Percentiles rank a stretch among this genome's conserved stretches.
phyloP scores from a whole-genome alignment of 2,329 filamentous ascomycete genomes.

The Pseudopithomyces maydicus region DNA sequence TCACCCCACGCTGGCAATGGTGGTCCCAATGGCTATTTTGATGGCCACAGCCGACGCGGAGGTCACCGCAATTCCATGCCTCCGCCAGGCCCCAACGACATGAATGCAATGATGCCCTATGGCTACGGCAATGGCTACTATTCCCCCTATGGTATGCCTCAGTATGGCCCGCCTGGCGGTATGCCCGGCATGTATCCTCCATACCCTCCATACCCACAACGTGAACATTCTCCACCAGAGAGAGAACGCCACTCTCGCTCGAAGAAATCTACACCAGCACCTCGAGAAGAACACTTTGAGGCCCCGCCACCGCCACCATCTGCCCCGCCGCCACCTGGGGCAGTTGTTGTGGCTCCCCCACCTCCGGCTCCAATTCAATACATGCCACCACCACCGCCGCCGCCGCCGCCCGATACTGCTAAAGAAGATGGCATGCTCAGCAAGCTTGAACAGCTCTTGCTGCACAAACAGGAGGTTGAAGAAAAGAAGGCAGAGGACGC shows the following conservation, averaged over 20 bases:
- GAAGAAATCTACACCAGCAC: slow-evolving; percentile 35
- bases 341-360: slow-evolving; percentile 19
- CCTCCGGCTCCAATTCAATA: slow-evolving; percentile 16
- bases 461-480: slow-evolving; percentile 25
- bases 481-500: slow-evolving; percentile 40
- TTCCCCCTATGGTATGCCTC: slow-evolving; percentile 32
- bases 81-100: slow-evolving; percentile 30
- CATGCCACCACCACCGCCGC: slow-evolving; percentile 20
- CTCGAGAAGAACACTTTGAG: slow-evolving; percentile 20
- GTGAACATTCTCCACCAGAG: slow-evolving; percentile 26
- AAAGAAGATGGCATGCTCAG: slow-evolving; percentile 39
- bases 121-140: slow-evolving; percentile 29
- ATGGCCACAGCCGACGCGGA: slow-evolving; percentile 23
- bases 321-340: slow-evolving; percentile 21
- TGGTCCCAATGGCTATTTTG: slow-evolving; percentile 45
- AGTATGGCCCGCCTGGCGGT: slow-evolving; percentile 32
- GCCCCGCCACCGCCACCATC: slow-evolving; percentile 30
- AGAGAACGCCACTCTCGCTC: slow-evolving; percentile 34
- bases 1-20: slow-evolving; percentile 24
- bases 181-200: slow-evolving; percentile 33
- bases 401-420: slow-evolving; percentile 13
- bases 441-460: slow-evolving; percentile 31
- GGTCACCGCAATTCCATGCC: slow-evolving; percentile 43
- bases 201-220: slow-evolving; percentile 31
- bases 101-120: slow-evolving; percentile 46